phyloP scores from a whole-genome alignment of 345 rosid genomes.

The Dovyalis caffra region DNA sequence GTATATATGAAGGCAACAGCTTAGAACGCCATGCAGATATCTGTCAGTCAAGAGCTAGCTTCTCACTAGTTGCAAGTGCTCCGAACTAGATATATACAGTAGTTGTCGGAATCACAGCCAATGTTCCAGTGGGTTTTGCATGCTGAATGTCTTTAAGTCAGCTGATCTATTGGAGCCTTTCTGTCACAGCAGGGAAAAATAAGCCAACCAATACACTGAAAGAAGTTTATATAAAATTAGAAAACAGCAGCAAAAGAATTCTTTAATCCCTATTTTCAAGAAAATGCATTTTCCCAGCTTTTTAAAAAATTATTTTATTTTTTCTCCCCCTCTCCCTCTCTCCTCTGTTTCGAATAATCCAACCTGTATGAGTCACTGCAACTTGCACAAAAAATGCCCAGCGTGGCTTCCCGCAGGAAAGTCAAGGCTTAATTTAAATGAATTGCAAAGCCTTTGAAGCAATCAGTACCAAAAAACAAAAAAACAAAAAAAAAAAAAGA shows the following conservation, averaged over 20 bases:
- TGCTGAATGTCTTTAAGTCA: constrained; percentile 93
- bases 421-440: no score
- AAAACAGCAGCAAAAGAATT: constrained; percentile 6
- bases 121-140: constrained; percentile 88
- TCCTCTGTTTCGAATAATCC: no score
- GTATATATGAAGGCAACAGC: neutral
- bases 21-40: constrained; percentile 25
- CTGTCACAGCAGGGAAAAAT: constrained; percentile 96
- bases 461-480: no score
- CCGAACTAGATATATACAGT: constrained; percentile 79
- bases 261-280: neutral
- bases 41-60: constrained; percentile 92
- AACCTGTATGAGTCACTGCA: no score
- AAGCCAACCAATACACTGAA: constrained; percentile 87
- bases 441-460: no score
- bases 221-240: constrained; percentile 1
- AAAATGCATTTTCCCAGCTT: neutral
- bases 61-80: constrained; percentile 83
- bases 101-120: constrained; percentile 84
- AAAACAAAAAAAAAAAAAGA: no score
- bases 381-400: no score
- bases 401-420: no score
- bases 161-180: constrained; percentile 95
- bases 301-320: no score
- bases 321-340: no score